Percentiles rank a stretch among this genome's conserved stretches.
phyloP scores from a whole-genome alignment of 1,284 basidiomycete species.

The Heterobasidion occidentale region DNA sequence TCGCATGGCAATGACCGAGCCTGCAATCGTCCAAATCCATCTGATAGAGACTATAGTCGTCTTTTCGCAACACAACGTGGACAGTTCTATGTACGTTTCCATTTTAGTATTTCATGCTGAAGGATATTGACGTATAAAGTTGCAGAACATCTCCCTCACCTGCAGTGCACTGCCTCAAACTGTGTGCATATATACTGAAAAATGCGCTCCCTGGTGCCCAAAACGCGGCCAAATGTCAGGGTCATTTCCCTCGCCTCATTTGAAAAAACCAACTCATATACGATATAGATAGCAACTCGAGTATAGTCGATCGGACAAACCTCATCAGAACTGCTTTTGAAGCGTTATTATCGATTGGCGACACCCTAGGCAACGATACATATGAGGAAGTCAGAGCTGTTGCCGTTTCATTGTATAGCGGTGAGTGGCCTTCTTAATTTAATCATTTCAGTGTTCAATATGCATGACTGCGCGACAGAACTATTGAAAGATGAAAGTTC shows the following conservation, averaged over 20 bases:
- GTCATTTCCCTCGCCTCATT: slow-evolving; percentile 12
- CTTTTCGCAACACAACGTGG: slow-evolving; percentile 6
- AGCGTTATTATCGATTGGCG: slow-evolving; percentile 58
- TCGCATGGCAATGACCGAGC: slow-evolving; percentile 85
- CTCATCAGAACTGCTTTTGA: slow-evolving; percentile 66
- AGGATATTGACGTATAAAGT: neutral
- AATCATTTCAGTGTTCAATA: neutral
- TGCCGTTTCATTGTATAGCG: slow-evolving; percentile 74
- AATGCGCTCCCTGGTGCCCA: slow-evolving; percentile 11
- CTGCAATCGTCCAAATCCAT: slow-evolving; percentile 63
- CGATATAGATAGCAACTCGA: slow-evolving; percentile 16
- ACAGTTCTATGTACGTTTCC: slow-evolving; percentile 10
- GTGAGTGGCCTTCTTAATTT: slow-evolving; percentile 26
- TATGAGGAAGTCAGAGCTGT: slow-evolving; percentile 76
- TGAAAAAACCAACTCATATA: neutral
- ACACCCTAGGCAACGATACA: slow-evolving; percentile 45
- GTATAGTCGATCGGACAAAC: slow-evolving; percentile 44
- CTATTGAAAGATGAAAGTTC: slow-evolving; percentile 79
- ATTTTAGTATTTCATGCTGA: slow-evolving; percentile 14
- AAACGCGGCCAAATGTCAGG: slow-evolving; percentile 7
- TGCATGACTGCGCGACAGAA: slow-evolving; percentile 34
- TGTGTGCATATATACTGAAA: slow-evolving; percentile 70
- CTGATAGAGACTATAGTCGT: slow-evolving; percentile 62
- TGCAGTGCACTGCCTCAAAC: slow-evolving; percentile 69
- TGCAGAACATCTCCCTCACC: slow-evolving; percentile 5